Evolutionary conservation across 169 alveolate species (phyloP).

Genomic region (Perkinsus marinus): DNA sequence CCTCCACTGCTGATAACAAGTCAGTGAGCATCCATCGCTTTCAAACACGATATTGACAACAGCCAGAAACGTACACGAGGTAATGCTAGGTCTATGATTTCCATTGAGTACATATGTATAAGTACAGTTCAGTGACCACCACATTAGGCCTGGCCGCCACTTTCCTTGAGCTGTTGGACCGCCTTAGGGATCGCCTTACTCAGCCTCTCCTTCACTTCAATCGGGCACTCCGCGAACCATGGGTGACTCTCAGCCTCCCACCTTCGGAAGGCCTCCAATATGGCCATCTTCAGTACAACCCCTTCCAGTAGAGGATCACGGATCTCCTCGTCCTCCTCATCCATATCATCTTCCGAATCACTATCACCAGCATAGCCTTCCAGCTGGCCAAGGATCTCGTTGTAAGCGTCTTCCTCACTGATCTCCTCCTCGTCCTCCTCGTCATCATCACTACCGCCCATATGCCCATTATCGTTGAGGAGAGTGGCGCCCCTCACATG

Average conservation of each 20-base stretch:
- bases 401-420: not conserved
- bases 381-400: not conserved
- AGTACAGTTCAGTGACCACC: not conserved
- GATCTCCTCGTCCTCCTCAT: not conserved
- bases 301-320: not conserved
- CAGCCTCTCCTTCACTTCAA: not conserved
- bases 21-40: not conserved
- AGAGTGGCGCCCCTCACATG: not conserved
- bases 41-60: not conserved
- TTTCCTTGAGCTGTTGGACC: not conserved
- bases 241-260: not conserved
- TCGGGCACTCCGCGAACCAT: not conserved
- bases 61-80: not conserved
- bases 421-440: not conserved
- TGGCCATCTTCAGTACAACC: not conserved
- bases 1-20: no score
- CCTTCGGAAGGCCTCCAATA: not conserved
- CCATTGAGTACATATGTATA: not conserved
- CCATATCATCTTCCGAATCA: not conserved
- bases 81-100: not conserved
- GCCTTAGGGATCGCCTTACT: not conserved
- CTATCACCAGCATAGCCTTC: not conserved
- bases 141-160: not conserved
- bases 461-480: not conserved
- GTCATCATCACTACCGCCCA: not conserved